phyloP scores from a whole-genome alignment of 805 yeast species.

The Metschnikowia lachancei region DNA sequence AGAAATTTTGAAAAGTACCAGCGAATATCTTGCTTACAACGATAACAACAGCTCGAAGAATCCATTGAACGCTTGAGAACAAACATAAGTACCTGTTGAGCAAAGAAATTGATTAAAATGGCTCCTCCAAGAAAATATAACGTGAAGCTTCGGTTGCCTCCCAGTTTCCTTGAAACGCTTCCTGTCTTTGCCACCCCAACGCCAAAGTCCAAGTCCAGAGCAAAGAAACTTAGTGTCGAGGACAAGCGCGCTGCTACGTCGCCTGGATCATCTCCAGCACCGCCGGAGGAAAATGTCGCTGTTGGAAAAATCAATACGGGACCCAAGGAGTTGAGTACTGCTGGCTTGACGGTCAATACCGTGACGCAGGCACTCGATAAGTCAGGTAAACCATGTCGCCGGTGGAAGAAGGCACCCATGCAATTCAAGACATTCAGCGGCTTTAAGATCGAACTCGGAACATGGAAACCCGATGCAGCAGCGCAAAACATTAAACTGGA shows the following conservation, averaged over 20 bases:
- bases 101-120: slow-evolving; percentile 20
- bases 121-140: slow-evolving; percentile 34
- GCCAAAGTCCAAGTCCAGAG: slow-evolving; percentile 27
- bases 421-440: slow-evolving; percentile 45
- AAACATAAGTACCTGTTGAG: too few relatives aligned
- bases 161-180: slow-evolving; percentile 29
- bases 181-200: slow-evolving; percentile 34
- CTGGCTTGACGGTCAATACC: slow-evolving; percentile 40
- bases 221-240: slow-evolving; percentile 33
- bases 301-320: slow-evolving; percentile 37
- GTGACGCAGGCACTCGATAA: slow-evolving; percentile 33
- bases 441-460: slow-evolving; percentile 32
- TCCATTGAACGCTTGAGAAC: too few relatives aligned
- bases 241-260: slow-evolving; percentile 22
- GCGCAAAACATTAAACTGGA: not conserved
- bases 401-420: slow-evolving; percentile 35
- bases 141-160: slow-evolving; percentile 35
- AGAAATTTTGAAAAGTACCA: too few relatives aligned
- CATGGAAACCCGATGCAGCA: slow-evolving; percentile 11
- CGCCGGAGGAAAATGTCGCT: slow-evolving; percentile 12
- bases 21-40: too few relatives aligned
- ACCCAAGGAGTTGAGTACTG: slow-evolving; percentile 39
- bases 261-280: slow-evolving; percentile 30
- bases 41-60: too few relatives aligned
- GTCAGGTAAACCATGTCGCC: slow-evolving; percentile 32